These are phyloP conservation scores for Pleurotus eryngii DNA, from an alignment of 768 basidiomycete species.

Conservation along the genomic window DNA sequence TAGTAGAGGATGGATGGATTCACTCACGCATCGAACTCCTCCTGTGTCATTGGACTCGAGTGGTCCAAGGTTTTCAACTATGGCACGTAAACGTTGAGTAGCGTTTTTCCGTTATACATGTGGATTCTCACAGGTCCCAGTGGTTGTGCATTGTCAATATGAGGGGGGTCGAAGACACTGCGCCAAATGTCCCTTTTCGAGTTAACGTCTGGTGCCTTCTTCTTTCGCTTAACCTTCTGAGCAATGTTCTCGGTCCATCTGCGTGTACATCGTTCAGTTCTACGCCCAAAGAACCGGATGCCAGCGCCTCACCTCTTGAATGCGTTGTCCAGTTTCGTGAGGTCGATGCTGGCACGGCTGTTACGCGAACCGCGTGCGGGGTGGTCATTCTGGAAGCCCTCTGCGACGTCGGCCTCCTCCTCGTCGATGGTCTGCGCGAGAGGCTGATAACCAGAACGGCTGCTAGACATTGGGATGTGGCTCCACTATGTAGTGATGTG, in stretches of 20 bases:
- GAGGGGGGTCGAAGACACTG: slow-evolving; percentile 73
- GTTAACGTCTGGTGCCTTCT: slow-evolving; percentile 53
- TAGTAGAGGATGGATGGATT: not conserved
- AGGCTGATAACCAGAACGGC: slow-evolving; percentile 47
- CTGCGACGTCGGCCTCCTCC: slow-evolving; percentile 38
- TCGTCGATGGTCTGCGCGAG: slow-evolving; percentile 39
- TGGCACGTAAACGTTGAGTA: slow-evolving; percentile 3
- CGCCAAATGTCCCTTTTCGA: slow-evolving; percentile 73
- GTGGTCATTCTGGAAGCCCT: slow-evolving; percentile 20
- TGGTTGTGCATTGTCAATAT: slow-evolving; percentile 30
- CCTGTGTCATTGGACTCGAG: slow-evolving; percentile 69
- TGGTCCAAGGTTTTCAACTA: slow-evolving; percentile 83
- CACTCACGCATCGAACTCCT: slow-evolving; percentile 66
- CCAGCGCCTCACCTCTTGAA: slow-evolving; percentile 62
- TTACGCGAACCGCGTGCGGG: slow-evolving; percentile 30
- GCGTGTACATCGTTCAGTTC: not conserved
- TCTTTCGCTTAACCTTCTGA: slow-evolving; percentile 79
- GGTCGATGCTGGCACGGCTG: slow-evolving; percentile 69
- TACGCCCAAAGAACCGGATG: not conserved
- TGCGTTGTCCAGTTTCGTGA: slow-evolving; percentile 75
- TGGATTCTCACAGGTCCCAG: slow-evolving; percentile 32
- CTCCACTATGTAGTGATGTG: not conserved
- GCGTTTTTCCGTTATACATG: too few species aligned
- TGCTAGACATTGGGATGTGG: slow-evolving; percentile 19
- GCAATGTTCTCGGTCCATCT: slow-evolving; percentile 89